phyloP scores from a whole-genome alignment of 2,329 filamentous ascomycete species.

The Epichloe baconii region DNA sequence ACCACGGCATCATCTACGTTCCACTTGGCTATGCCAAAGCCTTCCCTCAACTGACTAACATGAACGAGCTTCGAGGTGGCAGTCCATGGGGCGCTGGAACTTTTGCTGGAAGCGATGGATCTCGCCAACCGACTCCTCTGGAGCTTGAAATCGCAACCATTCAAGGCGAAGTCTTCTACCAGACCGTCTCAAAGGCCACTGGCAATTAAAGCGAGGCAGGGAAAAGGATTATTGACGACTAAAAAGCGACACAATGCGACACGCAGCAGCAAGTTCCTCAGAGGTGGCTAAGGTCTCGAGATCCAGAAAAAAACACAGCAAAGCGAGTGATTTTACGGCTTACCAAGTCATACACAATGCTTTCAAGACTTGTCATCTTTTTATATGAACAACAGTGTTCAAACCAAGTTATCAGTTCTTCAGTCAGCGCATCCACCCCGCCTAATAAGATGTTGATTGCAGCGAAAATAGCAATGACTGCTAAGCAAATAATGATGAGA shows the following conservation, averaged over 20 bases:
- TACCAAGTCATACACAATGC: background rate
- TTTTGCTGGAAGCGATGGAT: conserved; percentile 67
- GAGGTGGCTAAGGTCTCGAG: background rate
- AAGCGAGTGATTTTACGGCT: background rate
- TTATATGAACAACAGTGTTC: no score
- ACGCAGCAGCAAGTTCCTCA: background rate
- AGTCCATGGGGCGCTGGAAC: conserved; percentile 90
- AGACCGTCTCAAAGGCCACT: conserved; percentile 56
- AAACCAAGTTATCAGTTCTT: no score
- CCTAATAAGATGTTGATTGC: no score
- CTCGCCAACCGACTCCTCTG: conserved; percentile 59
- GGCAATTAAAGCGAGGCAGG: conserved; percentile 64
- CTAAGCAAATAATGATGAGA: no score
- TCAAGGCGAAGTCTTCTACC: conserved; percentile 80
- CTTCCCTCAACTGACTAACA: conserved; percentile 56
- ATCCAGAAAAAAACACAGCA: background rate
- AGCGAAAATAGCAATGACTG: no score
- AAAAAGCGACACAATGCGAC: background rate
- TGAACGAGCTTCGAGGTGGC: conserved; percentile 74
- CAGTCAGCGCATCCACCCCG: no score
- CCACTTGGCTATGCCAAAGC: conserved; percentile 80
- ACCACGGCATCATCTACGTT: conserved; percentile 96
- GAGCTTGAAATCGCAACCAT: conserved; percentile 69
- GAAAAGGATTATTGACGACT: conserved; percentile 6
- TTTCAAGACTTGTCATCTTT: background rate